phyloP scores from a whole-genome alignment of 805 yeast species.

The Spathaspora hagerdaliae region DNA sequence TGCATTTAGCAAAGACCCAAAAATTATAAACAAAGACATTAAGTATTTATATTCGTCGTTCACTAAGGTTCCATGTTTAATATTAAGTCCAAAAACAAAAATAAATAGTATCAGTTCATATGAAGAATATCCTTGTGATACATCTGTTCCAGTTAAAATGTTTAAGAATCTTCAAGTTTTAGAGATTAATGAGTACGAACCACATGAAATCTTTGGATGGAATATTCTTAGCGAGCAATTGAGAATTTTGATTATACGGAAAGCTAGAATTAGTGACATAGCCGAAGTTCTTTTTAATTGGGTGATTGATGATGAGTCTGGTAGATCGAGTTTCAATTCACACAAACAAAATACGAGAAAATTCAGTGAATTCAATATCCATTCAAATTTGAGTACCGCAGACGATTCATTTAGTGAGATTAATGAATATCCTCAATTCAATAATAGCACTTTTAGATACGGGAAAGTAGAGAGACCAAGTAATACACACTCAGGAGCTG shows the following conservation, averaged over 20 bases:
- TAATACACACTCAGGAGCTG: constrained; percentile 13
- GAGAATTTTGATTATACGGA: constrained; percentile 51
- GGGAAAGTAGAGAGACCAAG: constrained; percentile 21
- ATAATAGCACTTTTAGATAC: constrained; percentile 22
- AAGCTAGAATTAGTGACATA: constrained; percentile 47
- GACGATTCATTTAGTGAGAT: constrained; percentile 11
- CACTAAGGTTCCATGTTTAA: constrained; percentile 60
- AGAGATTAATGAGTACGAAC: constrained; percentile 57
- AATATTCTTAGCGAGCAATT: constrained; percentile 50
- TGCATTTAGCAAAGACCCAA: constrained; percentile 36
- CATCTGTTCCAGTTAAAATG: constrained; percentile 59
- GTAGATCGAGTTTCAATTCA: constrained; percentile 32
- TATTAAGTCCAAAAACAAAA: constrained; percentile 57
- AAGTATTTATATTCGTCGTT: constrained; percentile 59
- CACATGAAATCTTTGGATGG: constrained; percentile 68
- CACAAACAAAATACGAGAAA: constrained; percentile 10
- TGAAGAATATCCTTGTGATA: constrained; percentile 70
- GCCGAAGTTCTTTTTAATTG: constrained; percentile 49
- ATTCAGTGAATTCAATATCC: constrained; percentile 2
- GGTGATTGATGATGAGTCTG: constrained; percentile 50
- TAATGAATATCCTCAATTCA: constrained; percentile 7
- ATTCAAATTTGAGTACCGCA: constrained; percentile 1
- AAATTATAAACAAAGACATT: constrained; percentile 45
- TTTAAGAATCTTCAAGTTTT: constrained; percentile 61
- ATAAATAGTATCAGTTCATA: constrained; percentile 56